A percentile compares a stretch with the other conserved stretches of the same genome.
Conservation (phyloP, 257 asterid species). For the Solanum arcanum region DNA sequence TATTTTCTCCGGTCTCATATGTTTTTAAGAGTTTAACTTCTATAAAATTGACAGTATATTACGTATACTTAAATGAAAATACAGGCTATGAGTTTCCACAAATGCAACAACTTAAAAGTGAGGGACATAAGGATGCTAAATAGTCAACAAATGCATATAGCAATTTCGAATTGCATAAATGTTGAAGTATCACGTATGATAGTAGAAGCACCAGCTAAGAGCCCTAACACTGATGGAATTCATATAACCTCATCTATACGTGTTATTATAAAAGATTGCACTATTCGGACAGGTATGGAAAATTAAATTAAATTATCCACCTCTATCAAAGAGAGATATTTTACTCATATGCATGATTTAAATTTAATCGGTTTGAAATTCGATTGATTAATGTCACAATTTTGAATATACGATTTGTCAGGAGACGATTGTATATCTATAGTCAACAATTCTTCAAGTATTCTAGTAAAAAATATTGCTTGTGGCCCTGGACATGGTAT, state of each 20-base stretch:
- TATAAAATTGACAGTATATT: neutral
- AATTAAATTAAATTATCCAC: no score
- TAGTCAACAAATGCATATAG: slow-evolving; percentile 70
- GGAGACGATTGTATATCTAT: slow-evolving; percentile 96
- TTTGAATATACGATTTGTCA: neutral
- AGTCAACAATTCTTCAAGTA: slow-evolving; percentile 60
- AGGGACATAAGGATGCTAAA: slow-evolving; percentile 28
- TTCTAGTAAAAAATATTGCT: slow-evolving; percentile 28
- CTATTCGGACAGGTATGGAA: slow-evolving; percentile 24
- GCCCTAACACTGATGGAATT: slow-evolving; percentile 90
- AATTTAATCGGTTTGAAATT: no score
- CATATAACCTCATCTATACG: slow-evolving; percentile 59
- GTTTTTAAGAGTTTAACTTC: neutral
- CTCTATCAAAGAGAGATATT: neutral
- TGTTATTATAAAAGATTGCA: slow-evolving; percentile 33
- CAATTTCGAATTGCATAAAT: slow-evolving; percentile 32
- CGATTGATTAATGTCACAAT: neutral
- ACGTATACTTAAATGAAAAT: neutral
- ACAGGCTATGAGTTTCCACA: slow-evolving; percentile 81
- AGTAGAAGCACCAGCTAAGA: slow-evolving; percentile 48
- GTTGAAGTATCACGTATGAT: slow-evolving; percentile 37
- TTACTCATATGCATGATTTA: neutral
- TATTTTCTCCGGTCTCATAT: neutral
- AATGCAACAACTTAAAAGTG: slow-evolving; percentile 56
- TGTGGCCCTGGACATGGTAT: slow-evolving; percentile 85